phyloP scores from a whole-genome alignment of 176 grass and related monocot species.

The Aegilops umbellulata region DNA sequence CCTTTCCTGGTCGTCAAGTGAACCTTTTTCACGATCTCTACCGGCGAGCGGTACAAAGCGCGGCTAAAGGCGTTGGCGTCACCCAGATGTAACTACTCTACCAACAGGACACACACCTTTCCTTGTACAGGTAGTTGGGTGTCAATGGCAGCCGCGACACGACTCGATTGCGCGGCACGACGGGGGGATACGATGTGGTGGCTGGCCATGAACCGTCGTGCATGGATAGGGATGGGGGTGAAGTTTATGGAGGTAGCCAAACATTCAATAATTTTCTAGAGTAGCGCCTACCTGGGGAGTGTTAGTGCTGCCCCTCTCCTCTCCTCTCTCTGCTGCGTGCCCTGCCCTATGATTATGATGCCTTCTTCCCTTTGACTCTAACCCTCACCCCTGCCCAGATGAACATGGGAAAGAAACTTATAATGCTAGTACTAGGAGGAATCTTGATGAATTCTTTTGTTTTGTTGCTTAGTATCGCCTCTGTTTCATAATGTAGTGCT shows the following conservation, averaged over 20 bases:
- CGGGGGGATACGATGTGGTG: background rate
- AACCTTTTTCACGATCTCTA: background rate
- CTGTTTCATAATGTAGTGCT: too few relatives aligned
- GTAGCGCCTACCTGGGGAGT: background rate
- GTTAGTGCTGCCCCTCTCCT: constrained; percentile 40
- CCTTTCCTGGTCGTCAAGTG: background rate
- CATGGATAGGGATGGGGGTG: background rate
- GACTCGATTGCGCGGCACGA: background rate
- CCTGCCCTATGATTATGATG: background rate
- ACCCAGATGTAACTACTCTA: too few relatives aligned
- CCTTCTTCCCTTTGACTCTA: constrained; percentile 16
- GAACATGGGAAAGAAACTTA: background rate
- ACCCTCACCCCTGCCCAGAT: background rate
- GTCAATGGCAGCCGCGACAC: background rate
- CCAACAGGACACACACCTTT: background rate
- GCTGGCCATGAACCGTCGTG: background rate
- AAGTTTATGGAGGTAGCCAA: background rate
- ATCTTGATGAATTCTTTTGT: background rate
- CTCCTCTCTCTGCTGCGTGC: background rate
- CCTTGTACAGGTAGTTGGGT: background rate
- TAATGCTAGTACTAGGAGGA: background rate
- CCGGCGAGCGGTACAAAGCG: background rate
- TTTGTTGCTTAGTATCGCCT: background rate
- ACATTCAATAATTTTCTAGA: background rate
- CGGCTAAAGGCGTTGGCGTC: background rate